A percentile compares a stretch with the other conserved stretches of the same genome.
phyloP scores from a whole-genome alignment of 129 eudicot species.

The Flaveria trinervia region DNA sequence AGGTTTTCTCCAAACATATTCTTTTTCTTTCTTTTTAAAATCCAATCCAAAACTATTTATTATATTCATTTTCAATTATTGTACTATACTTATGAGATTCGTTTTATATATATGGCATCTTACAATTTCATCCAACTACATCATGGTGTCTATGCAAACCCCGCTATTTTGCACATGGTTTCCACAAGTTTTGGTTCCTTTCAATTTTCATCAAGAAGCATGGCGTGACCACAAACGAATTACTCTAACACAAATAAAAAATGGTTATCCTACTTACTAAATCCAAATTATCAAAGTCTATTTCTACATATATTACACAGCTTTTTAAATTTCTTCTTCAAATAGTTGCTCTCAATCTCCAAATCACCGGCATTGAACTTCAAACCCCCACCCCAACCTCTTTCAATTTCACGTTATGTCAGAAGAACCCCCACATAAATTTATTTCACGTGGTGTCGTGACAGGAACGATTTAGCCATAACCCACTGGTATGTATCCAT shows the following conservation, averaged over 20 bases:
- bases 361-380: no score
- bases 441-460: no score
- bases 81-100: not conserved
- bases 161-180: conserved; percentile 13
- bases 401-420: no score
- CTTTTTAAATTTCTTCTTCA: no score
- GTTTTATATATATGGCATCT: not conserved
- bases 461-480: no score
- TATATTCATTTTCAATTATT: conserved; percentile 3
- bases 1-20: not conserved
- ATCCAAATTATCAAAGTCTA: not conserved
- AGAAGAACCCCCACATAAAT: no score
- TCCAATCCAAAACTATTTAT: not conserved
- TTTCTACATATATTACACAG: not conserved
- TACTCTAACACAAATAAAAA: not conserved
- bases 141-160: conserved; percentile 7
- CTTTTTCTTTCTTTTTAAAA: not conserved
- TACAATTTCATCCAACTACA: conserved; percentile 1
- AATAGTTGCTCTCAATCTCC: no score
- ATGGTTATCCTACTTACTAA: not conserved
- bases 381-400: no score
- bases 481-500: no score
- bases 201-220: not conserved
- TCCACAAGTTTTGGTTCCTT: not conserved
- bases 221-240: not conserved